Evolutionary conservation across 208 protist genomes (phyloP).

Genomic region (Spongospora subterranea): DNA sequence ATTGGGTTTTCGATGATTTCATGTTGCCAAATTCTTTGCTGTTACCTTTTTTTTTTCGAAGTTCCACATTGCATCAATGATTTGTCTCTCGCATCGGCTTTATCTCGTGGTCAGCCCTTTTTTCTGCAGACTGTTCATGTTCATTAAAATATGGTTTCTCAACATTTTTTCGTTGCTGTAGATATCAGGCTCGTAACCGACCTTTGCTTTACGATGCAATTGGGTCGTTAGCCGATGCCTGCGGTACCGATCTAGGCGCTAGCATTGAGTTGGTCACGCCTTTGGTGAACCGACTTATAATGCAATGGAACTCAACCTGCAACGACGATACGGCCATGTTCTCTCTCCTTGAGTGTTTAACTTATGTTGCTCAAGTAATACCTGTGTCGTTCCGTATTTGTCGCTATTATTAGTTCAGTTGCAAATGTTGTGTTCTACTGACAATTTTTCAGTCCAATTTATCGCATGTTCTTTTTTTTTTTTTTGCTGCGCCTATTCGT

Average conservation of each 20-base stretch:
- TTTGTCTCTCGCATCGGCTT: no score
- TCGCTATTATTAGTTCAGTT: no score
- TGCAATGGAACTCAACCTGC: conserved; percentile 67
- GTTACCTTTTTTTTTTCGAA: no score
- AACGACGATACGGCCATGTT: conserved; percentile 68
- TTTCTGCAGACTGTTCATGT: no score
- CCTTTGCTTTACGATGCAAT: conserved; percentile 73
- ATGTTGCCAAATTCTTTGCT: no score
- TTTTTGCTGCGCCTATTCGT: background rate
- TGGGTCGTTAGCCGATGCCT: conserved; percentile 68
- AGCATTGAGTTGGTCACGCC: conserved; percentile 60
- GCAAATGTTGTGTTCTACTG: no score
- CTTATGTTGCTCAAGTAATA: conserved; percentile 68
- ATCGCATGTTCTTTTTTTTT: conserved; percentile 1
- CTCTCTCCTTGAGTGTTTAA: conserved; percentile 73
- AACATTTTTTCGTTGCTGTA: no score
- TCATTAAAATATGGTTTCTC: no score
- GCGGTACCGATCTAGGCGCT: conserved; percentile 48
- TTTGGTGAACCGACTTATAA: conserved; percentile 66
- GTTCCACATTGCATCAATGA: no score
- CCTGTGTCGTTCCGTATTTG: no score
- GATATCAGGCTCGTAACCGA: conserved; percentile 69
- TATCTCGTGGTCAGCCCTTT: no score
- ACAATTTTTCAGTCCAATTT: no score
- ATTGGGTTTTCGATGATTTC: background rate